A percentile compares a stretch with the other conserved stretches of the same genome.
phyloP scores from a whole-genome alignment of 2,329 filamentous ascomycete genomes.

The Setomelanomma holmii region DNA sequence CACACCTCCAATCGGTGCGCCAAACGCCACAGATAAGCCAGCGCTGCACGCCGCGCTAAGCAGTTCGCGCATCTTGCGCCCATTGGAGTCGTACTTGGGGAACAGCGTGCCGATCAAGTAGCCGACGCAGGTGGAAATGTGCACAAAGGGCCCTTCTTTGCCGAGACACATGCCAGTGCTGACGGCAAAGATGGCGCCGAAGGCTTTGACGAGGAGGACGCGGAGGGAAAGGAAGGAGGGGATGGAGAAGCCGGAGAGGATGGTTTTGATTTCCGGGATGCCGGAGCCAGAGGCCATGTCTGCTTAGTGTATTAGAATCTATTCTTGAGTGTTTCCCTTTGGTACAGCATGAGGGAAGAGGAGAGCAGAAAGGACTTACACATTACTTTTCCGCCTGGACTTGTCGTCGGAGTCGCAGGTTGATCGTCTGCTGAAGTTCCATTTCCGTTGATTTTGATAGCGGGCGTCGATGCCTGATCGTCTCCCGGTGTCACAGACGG shows the following conservation, averaged over 20 bases:
- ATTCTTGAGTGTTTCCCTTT: too few relatives aligned
- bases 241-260: constrained; percentile 67
- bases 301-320: too few relatives aligned
- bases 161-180: constrained; percentile 67
- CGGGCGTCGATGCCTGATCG: constrained; percentile 27
- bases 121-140: constrained; percentile 66
- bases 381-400: constrained; percentile 57
- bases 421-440: neutral
- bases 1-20: constrained; percentile 67
- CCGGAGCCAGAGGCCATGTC: constrained; percentile 65
- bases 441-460: constrained; percentile 6
- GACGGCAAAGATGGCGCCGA: constrained; percentile 66
- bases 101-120: constrained; percentile 61
- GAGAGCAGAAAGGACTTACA: constrained; percentile 39
- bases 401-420: constrained; percentile 10
- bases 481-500: constrained; percentile 49
- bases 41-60: constrained; percentile 64
- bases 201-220: constrained; percentile 63
- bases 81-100: constrained; percentile 65
- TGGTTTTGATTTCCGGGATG: constrained; percentile 69
- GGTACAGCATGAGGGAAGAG: too few relatives aligned
- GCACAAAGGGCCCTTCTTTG: constrained; percentile 69
- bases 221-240: constrained; percentile 64
- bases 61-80: constrained; percentile 65
- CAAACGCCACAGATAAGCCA: constrained; percentile 67